These are phyloP conservation scores for Podospora bellae-mahoneyi DNA, from an alignment of 495 filamentous ascomycete species.

Conservation along the genomic window DNA sequence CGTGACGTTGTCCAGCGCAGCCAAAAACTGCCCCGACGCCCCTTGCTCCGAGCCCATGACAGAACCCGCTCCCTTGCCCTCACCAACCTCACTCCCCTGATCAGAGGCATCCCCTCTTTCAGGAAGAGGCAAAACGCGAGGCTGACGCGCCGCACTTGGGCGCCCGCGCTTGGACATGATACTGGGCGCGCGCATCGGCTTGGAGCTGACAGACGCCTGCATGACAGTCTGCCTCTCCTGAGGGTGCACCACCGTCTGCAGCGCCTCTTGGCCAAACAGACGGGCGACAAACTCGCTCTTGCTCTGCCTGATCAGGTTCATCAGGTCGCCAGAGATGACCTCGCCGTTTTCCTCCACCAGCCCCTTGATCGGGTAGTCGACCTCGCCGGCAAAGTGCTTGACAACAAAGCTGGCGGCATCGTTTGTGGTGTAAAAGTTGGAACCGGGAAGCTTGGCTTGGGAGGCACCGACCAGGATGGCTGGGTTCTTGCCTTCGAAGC, in stretches of 20 bases:
- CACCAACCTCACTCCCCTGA: slow-evolving; percentile 50
- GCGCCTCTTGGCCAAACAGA: slow-evolving; percentile 87
- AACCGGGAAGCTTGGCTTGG: slow-evolving; percentile 66
- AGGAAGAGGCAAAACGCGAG: slow-evolving; percentile 26
- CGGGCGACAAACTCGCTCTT: slow-evolving; percentile 84
- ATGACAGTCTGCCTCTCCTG: slow-evolving; percentile 87
- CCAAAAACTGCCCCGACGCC: slow-evolving; percentile 86
- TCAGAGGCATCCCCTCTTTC: slow-evolving; percentile 40
- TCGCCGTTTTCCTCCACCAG: slow-evolving; percentile 94
- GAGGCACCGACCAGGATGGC: slow-evolving; percentile 73
- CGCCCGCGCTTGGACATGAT: slow-evolving; percentile 65
- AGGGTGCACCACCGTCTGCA: slow-evolving; percentile 86
- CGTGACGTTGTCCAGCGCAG: slow-evolving; percentile 83
- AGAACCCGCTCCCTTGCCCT: slow-evolving; percentile 34
- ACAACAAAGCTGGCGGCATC: slow-evolving; percentile 77
- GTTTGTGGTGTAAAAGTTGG: slow-evolving; percentile 78
- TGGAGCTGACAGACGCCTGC: slow-evolving; percentile 94
- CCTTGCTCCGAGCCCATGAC: slow-evolving; percentile 61
- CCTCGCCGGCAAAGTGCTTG: slow-evolving; percentile 91
- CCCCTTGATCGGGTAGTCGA: slow-evolving; percentile 86
- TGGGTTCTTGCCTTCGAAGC: slow-evolving; percentile 90
- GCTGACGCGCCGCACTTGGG: slow-evolving; percentile 29
- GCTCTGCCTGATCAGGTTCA: slow-evolving; percentile 88
- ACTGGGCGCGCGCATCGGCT: slow-evolving; percentile 85
- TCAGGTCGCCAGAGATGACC: slow-evolving; percentile 88